phyloP scores from a whole-genome alignment of 1,139 yeast species.

The Taiozyma sp. region DNA sequence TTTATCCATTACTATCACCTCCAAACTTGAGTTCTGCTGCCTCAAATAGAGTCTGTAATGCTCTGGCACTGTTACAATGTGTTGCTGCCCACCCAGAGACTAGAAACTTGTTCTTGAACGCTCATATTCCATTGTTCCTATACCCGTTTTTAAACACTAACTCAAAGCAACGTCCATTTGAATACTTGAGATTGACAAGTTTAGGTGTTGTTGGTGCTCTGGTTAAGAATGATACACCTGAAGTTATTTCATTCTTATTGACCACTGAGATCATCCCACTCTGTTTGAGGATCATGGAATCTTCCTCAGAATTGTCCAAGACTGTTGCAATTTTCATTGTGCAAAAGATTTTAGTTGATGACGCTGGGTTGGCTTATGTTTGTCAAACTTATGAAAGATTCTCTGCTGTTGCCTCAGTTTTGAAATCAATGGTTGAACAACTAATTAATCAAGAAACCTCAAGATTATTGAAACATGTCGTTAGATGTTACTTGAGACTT shows the following conservation, averaged over 20 bases:
- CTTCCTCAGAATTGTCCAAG: slow-evolving; percentile 88
- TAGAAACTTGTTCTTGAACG: slow-evolving; percentile 75
- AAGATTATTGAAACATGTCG: slow-evolving; percentile 86
- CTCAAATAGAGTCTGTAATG: slow-evolving; percentile 94
- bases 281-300: slow-evolving; percentile 92
- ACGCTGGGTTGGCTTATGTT: slow-evolving; percentile 83
- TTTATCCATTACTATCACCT: slow-evolving; percentile 85
- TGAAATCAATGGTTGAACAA: slow-evolving; percentile 87
- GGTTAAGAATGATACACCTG: slow-evolving; percentile 94
- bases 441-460: slow-evolving; percentile 67
- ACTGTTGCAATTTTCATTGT: slow-evolving; percentile 95
- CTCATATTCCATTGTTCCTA: slow-evolving; percentile 86
- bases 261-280: slow-evolving; percentile 95
- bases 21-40: slow-evolving; percentile 81
- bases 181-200: slow-evolving; percentile 85
- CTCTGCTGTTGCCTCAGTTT: slow-evolving; percentile 87
- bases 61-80: slow-evolving; percentile 89
- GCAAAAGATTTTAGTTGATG: slow-evolving; percentile 88
- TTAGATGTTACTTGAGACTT: slow-evolving; percentile 85
- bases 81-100: slow-evolving; percentile 95
- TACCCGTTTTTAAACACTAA: slow-evolving; percentile 93
- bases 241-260: slow-evolving; percentile 83
- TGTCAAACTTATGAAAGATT: slow-evolving; percentile 95
- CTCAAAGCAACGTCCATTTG: slow-evolving; percentile 89
- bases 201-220: slow-evolving; percentile 96